A percentile compares a stretch with the other conserved stretches of the same genome.
These are phyloP conservation scores for Cryphonectria parasitica DNA, from an alignment of 2,329 filamentous ascomycete genomes.

Conservation along the genomic window DNA sequence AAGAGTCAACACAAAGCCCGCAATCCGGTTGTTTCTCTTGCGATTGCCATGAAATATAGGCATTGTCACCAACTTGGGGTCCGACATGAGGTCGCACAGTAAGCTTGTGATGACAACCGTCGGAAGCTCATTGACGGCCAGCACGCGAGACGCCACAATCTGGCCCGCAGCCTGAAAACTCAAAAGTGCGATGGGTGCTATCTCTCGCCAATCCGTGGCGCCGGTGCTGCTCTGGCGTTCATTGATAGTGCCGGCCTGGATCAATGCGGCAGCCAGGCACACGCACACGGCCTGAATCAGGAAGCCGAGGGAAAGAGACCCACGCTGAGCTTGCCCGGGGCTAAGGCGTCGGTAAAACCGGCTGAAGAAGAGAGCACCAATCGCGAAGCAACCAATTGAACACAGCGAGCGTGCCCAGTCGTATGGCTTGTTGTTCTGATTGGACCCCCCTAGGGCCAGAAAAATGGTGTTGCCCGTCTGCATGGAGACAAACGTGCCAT, in stretches of 20 bases:
- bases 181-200: slow-evolving; percentile 44
- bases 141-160: slow-evolving; percentile 52
- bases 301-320: slow-evolving; percentile 20
- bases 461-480: slow-evolving; percentile 49
- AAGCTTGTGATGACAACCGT: slow-evolving; percentile 59
- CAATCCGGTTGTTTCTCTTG: slow-evolving; percentile 53
- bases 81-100: slow-evolving; percentile 57
- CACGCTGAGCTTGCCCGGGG: slow-evolving; percentile 18
- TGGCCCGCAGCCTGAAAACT: slow-evolving; percentile 59
- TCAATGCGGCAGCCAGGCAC: slow-evolving; percentile 22
- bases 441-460: slow-evolving; percentile 45
- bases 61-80: slow-evolving; percentile 50
- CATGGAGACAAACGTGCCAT: slow-evolving; percentile 49
- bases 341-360: slow-evolving; percentile 36
- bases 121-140: slow-evolving; percentile 58
- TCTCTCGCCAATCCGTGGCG: slow-evolving; percentile 29
- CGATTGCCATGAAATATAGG: slow-evolving; percentile 45
- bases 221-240: neutral
- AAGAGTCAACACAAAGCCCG: slow-evolving; percentile 50
- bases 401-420: slow-evolving; percentile 49
- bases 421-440: slow-evolving; percentile 44
- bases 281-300: slow-evolving; percentile 25
- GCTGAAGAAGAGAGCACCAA: slow-evolving; percentile 46
- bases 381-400: slow-evolving; percentile 46
- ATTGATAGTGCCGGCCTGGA: slow-evolving; percentile 22